These are phyloP conservation scores for Penicillium frequentans DNA, from an alignment of 2,329 filamentous ascomycete species.

Conservation along the genomic window DNA sequence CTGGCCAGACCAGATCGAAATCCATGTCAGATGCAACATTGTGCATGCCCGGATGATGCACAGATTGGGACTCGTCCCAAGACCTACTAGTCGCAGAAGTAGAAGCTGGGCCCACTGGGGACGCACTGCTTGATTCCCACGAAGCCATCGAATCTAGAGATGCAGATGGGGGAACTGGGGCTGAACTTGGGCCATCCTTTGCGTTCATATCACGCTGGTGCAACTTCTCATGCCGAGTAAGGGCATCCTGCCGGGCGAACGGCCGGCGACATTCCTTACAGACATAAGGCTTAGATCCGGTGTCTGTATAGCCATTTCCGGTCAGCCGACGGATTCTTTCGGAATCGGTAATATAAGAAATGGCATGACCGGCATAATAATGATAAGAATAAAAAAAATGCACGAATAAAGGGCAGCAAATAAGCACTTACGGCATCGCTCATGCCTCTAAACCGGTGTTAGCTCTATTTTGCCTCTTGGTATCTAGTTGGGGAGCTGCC, in stretches of 20 bases:
- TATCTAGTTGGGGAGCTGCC: slow-evolving; percentile 2
- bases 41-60: slow-evolving; percentile 22
- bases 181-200: slow-evolving; percentile 17
- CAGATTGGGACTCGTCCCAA: slow-evolving; percentile 25
- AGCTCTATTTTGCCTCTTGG: slow-evolving; percentile 3
- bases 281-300: slow-evolving; percentile 43
- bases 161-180: slow-evolving; percentile 11
- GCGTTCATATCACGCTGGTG: slow-evolving; percentile 32
- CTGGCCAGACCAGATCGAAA: slow-evolving; percentile 47
- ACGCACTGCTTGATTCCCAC: slow-evolving; percentile 27
- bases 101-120: slow-evolving; percentile 16
- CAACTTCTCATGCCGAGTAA: slow-evolving; percentile 47
- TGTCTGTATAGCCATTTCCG: slow-evolving; percentile 30
- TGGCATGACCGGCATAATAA: background rate
- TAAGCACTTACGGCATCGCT: slow-evolving; percentile 41
- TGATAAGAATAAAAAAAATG: background rate
- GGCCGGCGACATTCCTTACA: slow-evolving; percentile 43
- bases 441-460: slow-evolving; percentile 38
- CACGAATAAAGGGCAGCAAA: background rate
- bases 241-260: slow-evolving; percentile 47
- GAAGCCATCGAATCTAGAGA: slow-evolving; percentile 21
- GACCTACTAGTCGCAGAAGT: slow-evolving; percentile 22
- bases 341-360: background rate
- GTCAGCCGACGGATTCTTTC: slow-evolving; percentile 19
- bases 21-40: slow-evolving; percentile 35